These are phyloP conservation scores for Dryadomyces sulphureus DNA, from an alignment of 2,329 filamentous ascomycete species.

Conservation along the genomic window DNA sequence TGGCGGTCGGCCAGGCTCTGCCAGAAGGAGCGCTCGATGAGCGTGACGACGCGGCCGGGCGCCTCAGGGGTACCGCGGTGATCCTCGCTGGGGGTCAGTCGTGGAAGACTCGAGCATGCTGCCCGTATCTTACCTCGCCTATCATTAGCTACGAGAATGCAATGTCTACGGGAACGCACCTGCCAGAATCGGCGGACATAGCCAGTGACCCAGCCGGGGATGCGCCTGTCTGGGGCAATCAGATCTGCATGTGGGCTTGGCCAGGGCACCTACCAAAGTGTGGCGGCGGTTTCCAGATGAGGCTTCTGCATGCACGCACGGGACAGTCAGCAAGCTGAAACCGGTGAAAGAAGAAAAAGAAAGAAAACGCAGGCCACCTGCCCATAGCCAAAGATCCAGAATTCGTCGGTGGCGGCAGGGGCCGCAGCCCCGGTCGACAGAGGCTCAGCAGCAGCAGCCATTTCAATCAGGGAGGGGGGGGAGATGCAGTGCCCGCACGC, in stretches of 20 bases:
- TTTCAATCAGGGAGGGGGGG: neutral
- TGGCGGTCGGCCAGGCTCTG: constrained; percentile 57
- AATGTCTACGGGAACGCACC: constrained; percentile 38
- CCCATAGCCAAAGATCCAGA: constrained; percentile 98
- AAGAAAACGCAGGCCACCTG: constrained; percentile 21
- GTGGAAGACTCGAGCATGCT: neutral
- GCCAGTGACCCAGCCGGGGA: constrained; percentile 82
- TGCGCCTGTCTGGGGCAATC: constrained; percentile 50
- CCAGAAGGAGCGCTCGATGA: constrained; percentile 79
- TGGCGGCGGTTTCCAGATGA: constrained; percentile 97
- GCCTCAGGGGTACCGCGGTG: constrained; percentile 81
- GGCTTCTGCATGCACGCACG: too few relatives aligned
- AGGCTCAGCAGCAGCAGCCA: neutral
- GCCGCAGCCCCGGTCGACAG: neutral
- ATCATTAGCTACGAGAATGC: neutral
- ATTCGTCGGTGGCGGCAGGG: constrained; percentile 36
- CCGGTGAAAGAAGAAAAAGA: neutral
- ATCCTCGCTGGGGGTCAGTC: constrained; percentile 53
- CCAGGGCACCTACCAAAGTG: constrained; percentile 57
- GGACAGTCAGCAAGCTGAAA: too few relatives aligned
- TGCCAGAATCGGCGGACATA: constrained; percentile 98
- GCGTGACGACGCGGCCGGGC: constrained; percentile 82
- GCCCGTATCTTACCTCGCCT: constrained; percentile 6
- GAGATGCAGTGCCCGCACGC: too few relatives aligned
- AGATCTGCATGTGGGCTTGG: neutral